Evolutionary conservation across 495 filamentous ascomycete genomes (phyloP).

Genomic region (Hamigera avellanea): DNA sequence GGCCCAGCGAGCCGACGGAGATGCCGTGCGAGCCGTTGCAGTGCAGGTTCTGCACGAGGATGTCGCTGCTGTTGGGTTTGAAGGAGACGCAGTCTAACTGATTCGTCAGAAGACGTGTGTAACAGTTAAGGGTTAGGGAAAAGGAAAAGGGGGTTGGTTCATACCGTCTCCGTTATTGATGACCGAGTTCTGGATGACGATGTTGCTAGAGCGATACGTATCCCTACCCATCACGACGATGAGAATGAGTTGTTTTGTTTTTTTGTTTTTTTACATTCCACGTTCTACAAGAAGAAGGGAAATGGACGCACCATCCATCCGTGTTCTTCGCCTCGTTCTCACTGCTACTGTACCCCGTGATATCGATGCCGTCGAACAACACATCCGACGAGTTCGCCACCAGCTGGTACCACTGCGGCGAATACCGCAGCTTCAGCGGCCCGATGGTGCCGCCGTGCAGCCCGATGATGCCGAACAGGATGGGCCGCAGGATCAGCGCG

Average conservation of each 20-base stretch:
- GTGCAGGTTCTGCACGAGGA: conserved; percentile 56
- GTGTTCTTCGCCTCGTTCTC: conserved; percentile 50
- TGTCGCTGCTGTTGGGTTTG: conserved; percentile 67
- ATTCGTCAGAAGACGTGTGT: not conserved
- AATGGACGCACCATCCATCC: conserved; percentile 43
- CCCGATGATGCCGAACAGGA: conserved; percentile 52
- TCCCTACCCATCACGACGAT: conserved; percentile 25
- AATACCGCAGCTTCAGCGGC: conserved; percentile 48
- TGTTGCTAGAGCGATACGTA: conserved; percentile 48
- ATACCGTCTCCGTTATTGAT: conserved; percentile 58
- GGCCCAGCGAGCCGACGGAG: conserved; percentile 55
- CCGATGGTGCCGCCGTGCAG: conserved; percentile 49
- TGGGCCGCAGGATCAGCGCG: conserved; percentile 44
- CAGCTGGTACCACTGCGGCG: conserved; percentile 57
- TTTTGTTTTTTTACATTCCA: no score
- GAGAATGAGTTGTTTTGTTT: not conserved
- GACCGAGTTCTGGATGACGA: conserved; percentile 56
- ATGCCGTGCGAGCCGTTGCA: conserved; percentile 71
- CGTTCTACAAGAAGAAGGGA: no score
- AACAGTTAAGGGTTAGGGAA: not conserved
- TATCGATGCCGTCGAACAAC: conserved; percentile 54
- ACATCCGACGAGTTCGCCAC: conserved; percentile 57
- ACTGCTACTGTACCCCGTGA: conserved; percentile 41
- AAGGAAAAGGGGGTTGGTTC: no score
- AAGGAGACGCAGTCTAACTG: conserved; percentile 56